A percentile compares a stretch with the other conserved stretches of the same genome.
These are phyloP conservation scores for Phytophthora boehmeriae DNA, from an alignment of 352 stramenopile species.

Conservation along the genomic window DNA sequence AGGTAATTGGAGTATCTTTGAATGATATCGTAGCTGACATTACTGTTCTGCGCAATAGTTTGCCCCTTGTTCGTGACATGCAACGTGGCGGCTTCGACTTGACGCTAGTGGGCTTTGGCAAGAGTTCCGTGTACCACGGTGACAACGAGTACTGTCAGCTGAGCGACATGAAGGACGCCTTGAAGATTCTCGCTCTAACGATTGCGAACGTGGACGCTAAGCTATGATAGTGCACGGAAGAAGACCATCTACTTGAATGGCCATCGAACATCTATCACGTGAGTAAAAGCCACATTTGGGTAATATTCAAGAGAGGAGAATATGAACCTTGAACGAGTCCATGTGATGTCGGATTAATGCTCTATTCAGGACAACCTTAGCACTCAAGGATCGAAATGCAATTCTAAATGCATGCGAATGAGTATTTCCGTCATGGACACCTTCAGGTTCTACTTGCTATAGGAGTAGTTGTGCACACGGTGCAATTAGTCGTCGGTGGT, in stretches of 20 bases:
- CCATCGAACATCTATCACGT: no score
- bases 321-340: no score
- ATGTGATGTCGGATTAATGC: no score
- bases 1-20: no score
- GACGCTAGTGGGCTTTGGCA: conserved; percentile 79
- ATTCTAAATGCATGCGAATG: conserved; percentile 25
- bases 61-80: conserved; percentile 80
- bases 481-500: conserved; percentile 40
- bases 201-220: conserved; percentile 75
- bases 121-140: conserved; percentile 89
- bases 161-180: conserved; percentile 86
- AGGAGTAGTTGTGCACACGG: conserved; percentile 7
- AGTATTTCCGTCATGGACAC: conserved; percentile 20
- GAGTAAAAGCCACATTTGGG: no score
- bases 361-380: no score
- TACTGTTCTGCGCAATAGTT: conserved; percentile 21
- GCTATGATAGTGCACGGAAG: neutral
- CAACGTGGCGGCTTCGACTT: conserved; percentile 78
- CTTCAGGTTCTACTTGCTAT: conserved; percentile 9
- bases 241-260: no score
- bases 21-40: conserved; percentile 20
- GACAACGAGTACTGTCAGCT: conserved; percentile 93
- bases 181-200: conserved; percentile 86
- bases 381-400: no score
- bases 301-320: no score